Base-by-base conservation (phyloP, 2,329 filamentous ascomycete species). In the Colletotrichum salicis region DNA sequence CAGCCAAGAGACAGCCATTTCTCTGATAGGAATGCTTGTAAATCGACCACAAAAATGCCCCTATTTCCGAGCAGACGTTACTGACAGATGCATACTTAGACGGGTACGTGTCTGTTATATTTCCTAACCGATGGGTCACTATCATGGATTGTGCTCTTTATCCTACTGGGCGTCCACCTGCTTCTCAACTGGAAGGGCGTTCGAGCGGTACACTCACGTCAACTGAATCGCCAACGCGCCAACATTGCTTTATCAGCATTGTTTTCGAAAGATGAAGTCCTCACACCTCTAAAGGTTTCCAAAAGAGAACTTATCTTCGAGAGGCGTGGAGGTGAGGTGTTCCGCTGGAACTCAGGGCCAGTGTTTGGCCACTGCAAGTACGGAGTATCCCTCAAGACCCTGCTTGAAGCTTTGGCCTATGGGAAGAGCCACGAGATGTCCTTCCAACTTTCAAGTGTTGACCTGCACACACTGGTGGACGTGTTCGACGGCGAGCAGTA, bases 1-100 rank as follows among this genome's bases (percentile, higher is more conserved):
- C 8, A 72, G 70, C 29, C 70, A 72, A 60, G 70, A 72, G 37
- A 72, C 70, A 2, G 70, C 70, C 12, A 72, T 72, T 4, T 72
- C 70, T 22, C 5, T 72, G 0, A 70, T 72, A 55, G 70, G 70
- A 35, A 72, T 72, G 70, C 52, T 72, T n/a, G 70, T 72, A 31
- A 35, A 65, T 63, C 12, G 22, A 27, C 10, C 4, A 4, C 4
- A 1, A 24, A 24, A 5, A 48, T 48, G 31, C 22, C 4, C 7
- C 15, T 22, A 10, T 6, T 4, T 22, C 3, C 4, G 1, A 11
- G 2, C 2, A 3, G 8, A 0, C n/a, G 8, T 29, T 27, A 2
- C 33, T 58, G 2, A 55, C 13, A 11, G 7, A 10, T 11, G 2
- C 2, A 5, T 22, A 29, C 27, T 29, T 29, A 71, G 70, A 31